Evolutionary conservation across 495 filamentous ascomycete species (phyloP).

Genomic region (Hyphodiscus hymeniophilus): DNA sequence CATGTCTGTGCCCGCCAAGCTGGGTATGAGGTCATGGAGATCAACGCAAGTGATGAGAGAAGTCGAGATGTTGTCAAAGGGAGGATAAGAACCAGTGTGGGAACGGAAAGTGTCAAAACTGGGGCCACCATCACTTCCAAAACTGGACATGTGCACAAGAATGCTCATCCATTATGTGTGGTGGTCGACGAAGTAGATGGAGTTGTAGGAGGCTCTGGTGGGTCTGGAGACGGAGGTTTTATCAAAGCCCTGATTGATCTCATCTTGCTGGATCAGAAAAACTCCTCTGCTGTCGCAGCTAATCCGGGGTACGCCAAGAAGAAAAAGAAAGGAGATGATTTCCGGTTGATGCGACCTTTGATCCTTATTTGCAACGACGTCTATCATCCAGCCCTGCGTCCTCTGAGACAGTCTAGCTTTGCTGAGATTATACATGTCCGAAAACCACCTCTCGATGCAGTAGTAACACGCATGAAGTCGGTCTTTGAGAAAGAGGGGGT

Average conservation of each 20-base stretch:
- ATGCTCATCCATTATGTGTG: conserved; percentile 83
- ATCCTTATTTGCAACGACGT: conserved; percentile 96
- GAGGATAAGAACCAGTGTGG: conserved; percentile 77
- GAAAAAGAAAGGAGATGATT: conserved; percentile 68
- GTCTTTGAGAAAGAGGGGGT: conserved; percentile 86
- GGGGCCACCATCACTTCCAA: conserved; percentile 49
- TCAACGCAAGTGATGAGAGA: conserved; percentile 78
- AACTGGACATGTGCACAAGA: conserved; percentile 53
- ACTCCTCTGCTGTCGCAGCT: conserved; percentile 38
- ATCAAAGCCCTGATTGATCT: conserved; percentile 92
- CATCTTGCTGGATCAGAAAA: conserved; percentile 76
- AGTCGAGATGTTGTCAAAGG: conserved; percentile 76
- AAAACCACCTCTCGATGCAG: conserved; percentile 77
- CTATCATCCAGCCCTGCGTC: conserved; percentile 84
- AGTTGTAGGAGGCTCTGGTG: conserved; percentile 70
- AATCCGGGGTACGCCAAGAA: conserved; percentile 28
- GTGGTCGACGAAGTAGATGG: conserved; percentile 96
- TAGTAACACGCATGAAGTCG: conserved; percentile 69
- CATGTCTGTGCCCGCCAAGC: conserved; percentile 94
- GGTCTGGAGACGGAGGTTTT: conserved; percentile 70
- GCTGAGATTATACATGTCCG: conserved; percentile 92
- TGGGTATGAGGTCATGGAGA: conserved; percentile 88
- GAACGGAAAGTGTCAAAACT: conserved; percentile 85
- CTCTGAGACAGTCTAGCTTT: conserved; percentile 66
- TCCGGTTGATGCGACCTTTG: conserved; percentile 76